Conservation (phyloP, 306 rosid species). For the Casuarina equisetifolia region DNA sequence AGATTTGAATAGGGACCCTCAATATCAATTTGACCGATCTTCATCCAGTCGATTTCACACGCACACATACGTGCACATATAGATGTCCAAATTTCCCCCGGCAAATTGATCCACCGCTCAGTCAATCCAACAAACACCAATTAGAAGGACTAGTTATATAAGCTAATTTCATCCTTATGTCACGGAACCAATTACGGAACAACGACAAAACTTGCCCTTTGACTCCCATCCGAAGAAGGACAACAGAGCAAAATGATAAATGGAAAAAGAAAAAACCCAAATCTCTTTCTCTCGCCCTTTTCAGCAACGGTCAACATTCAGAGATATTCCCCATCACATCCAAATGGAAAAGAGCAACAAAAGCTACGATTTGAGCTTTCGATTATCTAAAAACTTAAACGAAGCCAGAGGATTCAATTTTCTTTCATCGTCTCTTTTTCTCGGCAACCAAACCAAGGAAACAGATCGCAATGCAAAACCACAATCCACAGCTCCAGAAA, state of each 20-base stretch:
- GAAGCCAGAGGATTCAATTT: neutral
- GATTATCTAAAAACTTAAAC: neutral
- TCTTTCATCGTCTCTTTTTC: neutral
- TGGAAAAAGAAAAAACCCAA: neutral
- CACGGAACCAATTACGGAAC: neutral
- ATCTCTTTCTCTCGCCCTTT: neutral
- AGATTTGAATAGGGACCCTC: neutral
- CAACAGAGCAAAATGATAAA: neutral
- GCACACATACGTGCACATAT: neutral
- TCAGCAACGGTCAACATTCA: neutral
- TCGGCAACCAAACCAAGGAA: slow-evolving; percentile 17
- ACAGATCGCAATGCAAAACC: neutral
- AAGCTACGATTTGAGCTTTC: neutral
- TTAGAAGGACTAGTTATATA: neutral
- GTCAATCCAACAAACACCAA: neutral
- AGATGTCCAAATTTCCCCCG: neutral
- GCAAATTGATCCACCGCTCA: neutral
- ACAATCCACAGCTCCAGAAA: neutral
- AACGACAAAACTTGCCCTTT: neutral
- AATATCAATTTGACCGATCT: neutral
- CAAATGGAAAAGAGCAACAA: neutral
- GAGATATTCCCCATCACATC: neutral
- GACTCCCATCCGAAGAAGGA: neutral
- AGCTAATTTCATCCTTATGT: neutral
- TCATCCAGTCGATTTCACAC: neutral